Base-by-base conservation (phyloP, 306 rosid genomes). In the Vicia villosa region DNA sequence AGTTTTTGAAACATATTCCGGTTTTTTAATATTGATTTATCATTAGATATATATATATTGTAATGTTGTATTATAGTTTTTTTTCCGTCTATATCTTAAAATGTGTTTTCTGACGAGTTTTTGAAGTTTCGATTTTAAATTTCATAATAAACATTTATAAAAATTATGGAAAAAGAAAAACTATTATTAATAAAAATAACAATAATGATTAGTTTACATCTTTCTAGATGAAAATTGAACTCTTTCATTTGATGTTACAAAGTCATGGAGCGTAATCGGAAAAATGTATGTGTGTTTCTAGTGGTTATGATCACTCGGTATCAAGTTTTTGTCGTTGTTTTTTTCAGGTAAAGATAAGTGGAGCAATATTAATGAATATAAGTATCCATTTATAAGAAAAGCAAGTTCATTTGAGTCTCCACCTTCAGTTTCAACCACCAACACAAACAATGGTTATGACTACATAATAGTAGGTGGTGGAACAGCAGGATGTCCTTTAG, bases 401-500 rank as follows among this genome's bases (percentile, higher is more conserved):
- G 99, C 99, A 55, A 91, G 99, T 77, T 69, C 88, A 54, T 95
- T 91, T 69, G 59, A 87, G 42, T 73, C 49, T 61, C 32, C 86
- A 45, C 78, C 91, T 15, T 79, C 96, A 58, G 41, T 78, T 36
- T 80, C 92, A 60, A 77, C 89, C 3, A 79, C 78, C 59, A 45
- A 75, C 9, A 74, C 16, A 26, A 69, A 46, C 21, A 69, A 75
- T 47, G 90, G 10, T 0, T 94, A 80, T 64, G 97, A 94, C 73
- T 94, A 94, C 79, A 94, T 94, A 50, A 74, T 94, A 10, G 88
- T 94, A 14, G 98, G 98, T 17, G 98, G 98, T 9, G 98, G 98
- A 47, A 88, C 98, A 5, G 90, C 97, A 1, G 98, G 98, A 28
- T 94, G 98, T 22, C 98, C 98, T 38, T 66, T 94, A 76, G 98